Conservation (phyloP, 768 basidiomycete species). For the Suillus lakei region DNA sequence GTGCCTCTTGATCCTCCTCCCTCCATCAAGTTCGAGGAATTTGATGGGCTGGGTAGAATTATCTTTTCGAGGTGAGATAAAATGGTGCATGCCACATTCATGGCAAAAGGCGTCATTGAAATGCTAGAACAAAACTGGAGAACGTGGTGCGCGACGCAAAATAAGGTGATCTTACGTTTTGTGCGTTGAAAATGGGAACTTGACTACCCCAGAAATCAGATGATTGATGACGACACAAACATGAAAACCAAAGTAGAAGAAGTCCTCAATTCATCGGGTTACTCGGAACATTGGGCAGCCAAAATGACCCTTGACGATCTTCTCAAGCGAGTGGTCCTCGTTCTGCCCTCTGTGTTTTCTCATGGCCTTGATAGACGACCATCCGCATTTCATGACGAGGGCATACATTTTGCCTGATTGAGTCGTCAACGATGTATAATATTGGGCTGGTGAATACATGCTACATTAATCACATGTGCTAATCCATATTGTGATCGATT, state of each 20-base stretch:
- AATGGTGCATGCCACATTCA: constrained; percentile 86
- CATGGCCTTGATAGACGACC: constrained; percentile 57
- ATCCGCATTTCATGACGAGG: neutral
- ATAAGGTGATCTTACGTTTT: constrained; percentile 47
- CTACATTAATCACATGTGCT: neutral
- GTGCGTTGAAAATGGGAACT: neutral
- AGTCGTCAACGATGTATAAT: neutral
- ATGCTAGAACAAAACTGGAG: constrained; percentile 94
- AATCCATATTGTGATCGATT: neutral
- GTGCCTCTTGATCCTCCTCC: constrained; percentile 95
- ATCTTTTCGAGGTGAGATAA: constrained; percentile 92
- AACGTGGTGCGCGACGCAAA: constrained; percentile 87
- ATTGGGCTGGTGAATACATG: neutral
- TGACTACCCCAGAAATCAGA: constrained; percentile 44
- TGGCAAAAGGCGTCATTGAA: constrained; percentile 92
- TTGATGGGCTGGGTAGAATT: constrained; percentile 93
- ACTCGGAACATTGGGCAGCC: constrained; percentile 78
- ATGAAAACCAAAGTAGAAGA: constrained; percentile 76
- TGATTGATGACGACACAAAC: constrained; percentile 68
- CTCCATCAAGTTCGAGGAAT: constrained; percentile 94
- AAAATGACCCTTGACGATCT: constrained; percentile 96
- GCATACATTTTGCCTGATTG: neutral
- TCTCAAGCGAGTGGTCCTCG: constrained; percentile 63
- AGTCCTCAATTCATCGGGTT: constrained; percentile 29
- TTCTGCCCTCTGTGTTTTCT: constrained; percentile 30